A percentile compares a stretch with the other conserved stretches of the same genome.
These are phyloP conservation scores for Trichoderma atrobrunneum DNA, from an alignment of 2,329 filamentous ascomycete genomes.

Conservation along the genomic window DNA sequence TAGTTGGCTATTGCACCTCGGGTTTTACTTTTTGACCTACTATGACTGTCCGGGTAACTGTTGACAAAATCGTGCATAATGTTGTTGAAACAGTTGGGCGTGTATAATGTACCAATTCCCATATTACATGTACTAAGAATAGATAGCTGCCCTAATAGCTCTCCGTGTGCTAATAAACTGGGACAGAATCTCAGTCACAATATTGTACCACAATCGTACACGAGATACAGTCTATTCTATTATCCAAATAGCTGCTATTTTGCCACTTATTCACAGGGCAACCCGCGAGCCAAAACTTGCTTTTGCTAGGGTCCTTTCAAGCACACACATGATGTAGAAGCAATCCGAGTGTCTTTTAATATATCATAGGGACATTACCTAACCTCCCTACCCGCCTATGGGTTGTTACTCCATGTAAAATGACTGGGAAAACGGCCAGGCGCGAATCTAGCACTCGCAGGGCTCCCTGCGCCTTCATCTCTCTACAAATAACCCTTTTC, in stretches of 20 bases:
- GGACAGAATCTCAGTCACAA: background rate
- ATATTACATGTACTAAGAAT: background rate
- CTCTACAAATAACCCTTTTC: constrained; percentile 47
- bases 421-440: constrained; percentile 43
- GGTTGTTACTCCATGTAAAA: constrained; percentile 45
- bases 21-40: background rate
- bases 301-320: background rate
- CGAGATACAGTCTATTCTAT: background rate
- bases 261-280: background rate
- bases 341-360: constrained; percentile 33
- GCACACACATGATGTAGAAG: constrained; percentile 16
- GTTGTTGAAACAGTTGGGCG: background rate
- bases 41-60: background rate
- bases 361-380: constrained; percentile 41
- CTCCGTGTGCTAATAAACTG: background rate
- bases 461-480: constrained; percentile 33
- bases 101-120: background rate
- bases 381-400: constrained; percentile 37
- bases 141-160: background rate
- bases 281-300: background rate
- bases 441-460: constrained; percentile 35
- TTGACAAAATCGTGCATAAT: background rate
- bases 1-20: background rate
- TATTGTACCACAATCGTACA: background rate
- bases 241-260: background rate